Evolutionary conservation across 2,329 filamentous ascomycete species (phyloP).

Genomic region (Septoria linicola): DNA sequence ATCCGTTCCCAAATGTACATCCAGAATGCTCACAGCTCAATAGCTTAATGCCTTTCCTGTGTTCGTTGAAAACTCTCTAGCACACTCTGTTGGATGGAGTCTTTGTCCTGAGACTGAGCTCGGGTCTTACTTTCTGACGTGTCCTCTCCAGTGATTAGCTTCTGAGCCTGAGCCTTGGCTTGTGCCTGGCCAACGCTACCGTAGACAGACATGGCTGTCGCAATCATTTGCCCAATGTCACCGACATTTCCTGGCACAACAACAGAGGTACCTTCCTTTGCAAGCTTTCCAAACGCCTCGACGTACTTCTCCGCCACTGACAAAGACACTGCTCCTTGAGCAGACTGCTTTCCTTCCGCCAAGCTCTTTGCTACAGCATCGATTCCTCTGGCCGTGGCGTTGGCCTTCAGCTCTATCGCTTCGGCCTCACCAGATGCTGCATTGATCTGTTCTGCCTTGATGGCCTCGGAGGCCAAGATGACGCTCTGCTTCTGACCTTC

Average conservation of each 20-base stretch:
- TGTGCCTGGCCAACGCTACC: conserved; percentile 86
- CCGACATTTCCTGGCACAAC: conserved; percentile 96
- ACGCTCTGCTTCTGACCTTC: conserved; percentile 97
- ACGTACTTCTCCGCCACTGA: conserved; percentile 97
- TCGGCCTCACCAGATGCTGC: conserved; percentile 88
- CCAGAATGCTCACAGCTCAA: neutral
- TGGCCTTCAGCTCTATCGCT: conserved; percentile 82
- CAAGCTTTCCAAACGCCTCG: conserved; percentile 86
- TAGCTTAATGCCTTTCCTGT: conserved; percentile 37
- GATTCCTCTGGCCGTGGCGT: conserved; percentile 83
- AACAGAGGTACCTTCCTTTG: conserved; percentile 91
- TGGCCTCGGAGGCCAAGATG: conserved; percentile 89
- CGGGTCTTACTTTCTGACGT: conserved; percentile 13
- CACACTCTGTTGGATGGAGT: conserved; percentile 41
- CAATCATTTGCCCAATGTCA: conserved; percentile 95
- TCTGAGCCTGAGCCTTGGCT: conserved; percentile 63
- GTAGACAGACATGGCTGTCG: conserved; percentile 91
- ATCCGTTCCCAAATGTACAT: neutral
- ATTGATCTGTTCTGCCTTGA: conserved; percentile 91
- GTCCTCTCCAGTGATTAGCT: conserved; percentile 31
- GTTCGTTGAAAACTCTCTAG: conserved; percentile 43
- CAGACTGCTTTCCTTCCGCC: conserved; percentile 68
- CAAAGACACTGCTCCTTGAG: conserved; percentile 80
- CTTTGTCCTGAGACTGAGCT: conserved; percentile 24
- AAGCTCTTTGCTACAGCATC: conserved; percentile 69